These are phyloP conservation scores for Colletotrichum truncatum DNA, from an alignment of 2,329 filamentous ascomycete species.

Conservation along the genomic window DNA sequence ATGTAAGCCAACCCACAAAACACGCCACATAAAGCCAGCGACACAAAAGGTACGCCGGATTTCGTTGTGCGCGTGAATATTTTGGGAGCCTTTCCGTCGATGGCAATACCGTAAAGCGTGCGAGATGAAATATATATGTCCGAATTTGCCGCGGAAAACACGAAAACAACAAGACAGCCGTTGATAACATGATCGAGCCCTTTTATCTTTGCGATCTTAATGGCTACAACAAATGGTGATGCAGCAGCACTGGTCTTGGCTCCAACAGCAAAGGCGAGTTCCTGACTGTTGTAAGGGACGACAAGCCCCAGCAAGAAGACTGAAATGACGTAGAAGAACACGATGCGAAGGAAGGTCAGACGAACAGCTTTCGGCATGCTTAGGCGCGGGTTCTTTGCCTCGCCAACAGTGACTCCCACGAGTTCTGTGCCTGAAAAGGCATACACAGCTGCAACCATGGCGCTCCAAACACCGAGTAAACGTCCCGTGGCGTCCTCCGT, in stretches of 20 bases:
- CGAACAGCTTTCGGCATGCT: constrained; percentile 75
- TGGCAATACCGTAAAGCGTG: constrained; percentile 48
- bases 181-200: constrained; percentile 25
- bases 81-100: constrained; percentile 49
- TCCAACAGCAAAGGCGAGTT: constrained; percentile 52
- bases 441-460: constrained; percentile 48
- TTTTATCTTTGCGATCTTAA: constrained; percentile 17
- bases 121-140: constrained; percentile 49
- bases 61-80: constrained; percentile 44
- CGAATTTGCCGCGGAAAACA: constrained; percentile 13
- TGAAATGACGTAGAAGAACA: constrained; percentile 74
- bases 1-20: constrained; percentile 51
- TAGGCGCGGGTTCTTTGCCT: constrained; percentile 73
- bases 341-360: constrained; percentile 74
- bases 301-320: constrained; percentile 74
- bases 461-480: constrained; percentile 51
- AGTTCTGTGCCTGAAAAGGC: constrained; percentile 66
- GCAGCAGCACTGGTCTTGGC: constrained; percentile 42
- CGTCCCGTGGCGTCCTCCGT: constrained; percentile 42
- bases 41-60: constrained; percentile 50
- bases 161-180: constrained; percentile 15
- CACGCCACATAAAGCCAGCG: constrained; percentile 45
- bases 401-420: constrained; percentile 74
- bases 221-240: constrained; percentile 25
- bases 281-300: constrained; percentile 65